Conservation (phyloP, 495 filamentous ascomycete genomes). For the Aspergillus cavernicola region DNA sequence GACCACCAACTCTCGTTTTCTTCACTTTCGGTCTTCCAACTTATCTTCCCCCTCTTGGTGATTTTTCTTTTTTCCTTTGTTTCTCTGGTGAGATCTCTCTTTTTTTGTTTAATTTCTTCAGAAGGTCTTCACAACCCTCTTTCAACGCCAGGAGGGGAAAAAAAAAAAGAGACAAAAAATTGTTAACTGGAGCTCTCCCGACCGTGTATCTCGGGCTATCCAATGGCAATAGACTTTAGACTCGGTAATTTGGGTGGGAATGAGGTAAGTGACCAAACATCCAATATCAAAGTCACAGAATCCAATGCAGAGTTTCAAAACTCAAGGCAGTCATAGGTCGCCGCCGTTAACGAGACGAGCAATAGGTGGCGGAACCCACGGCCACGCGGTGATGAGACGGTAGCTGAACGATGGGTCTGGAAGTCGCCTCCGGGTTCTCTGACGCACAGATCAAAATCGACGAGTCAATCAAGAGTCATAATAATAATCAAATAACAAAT, state of each 20-base stretch:
- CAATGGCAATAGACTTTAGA: constrained; percentile 1
- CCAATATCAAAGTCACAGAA: neutral
- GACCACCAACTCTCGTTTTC: constrained; percentile 9
- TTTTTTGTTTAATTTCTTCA: neutral
- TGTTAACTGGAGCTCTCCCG: constrained; percentile 9
- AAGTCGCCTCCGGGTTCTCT: constrained; percentile 17
- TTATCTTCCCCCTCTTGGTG: constrained; percentile 1
- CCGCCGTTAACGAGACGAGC: neutral
- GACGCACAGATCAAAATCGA: constrained; percentile 21
- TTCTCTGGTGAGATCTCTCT: neutral
- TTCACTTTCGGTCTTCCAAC: neutral
- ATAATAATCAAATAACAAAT: constrained; percentile 8
- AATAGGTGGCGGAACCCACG: constrained; percentile 19
- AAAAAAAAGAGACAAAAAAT: neutral
- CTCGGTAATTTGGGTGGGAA: constrained; percentile 9
- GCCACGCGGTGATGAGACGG: constrained; percentile 21
- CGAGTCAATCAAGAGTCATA: constrained; percentile 5
- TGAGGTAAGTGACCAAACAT: constrained; percentile 7
- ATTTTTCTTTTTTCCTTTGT: constrained; percentile 11
- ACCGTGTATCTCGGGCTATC: constrained; percentile 13
- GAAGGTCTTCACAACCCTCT: too few species aligned
- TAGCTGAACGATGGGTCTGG: constrained; percentile 29
- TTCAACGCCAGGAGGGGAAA: too few species aligned
- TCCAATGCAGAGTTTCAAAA: constrained; percentile 3
- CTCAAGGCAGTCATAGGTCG: constrained; percentile 5